A percentile compares a stretch with the other conserved stretches of the same genome.
Conservation (phyloP, 2,329 filamentous ascomycete genomes). For the Leptographium procerum region DNA sequence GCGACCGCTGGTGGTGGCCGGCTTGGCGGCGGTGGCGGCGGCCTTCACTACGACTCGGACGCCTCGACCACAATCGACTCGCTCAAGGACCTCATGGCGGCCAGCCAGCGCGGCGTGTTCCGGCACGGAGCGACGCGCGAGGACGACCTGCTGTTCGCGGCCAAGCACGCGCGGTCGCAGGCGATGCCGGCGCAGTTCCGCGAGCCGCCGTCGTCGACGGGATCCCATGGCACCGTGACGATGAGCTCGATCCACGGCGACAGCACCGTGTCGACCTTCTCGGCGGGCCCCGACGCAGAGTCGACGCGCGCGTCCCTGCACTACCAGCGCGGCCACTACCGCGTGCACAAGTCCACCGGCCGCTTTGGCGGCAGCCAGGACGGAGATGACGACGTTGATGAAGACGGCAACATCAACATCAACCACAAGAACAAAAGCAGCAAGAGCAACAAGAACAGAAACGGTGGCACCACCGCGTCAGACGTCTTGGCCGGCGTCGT, state of each 20-base stretch:
- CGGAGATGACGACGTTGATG: neutral
- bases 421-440: neutral
- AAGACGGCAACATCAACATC: too few relatives aligned
- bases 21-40: neutral
- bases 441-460: neutral
- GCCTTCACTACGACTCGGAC: constrained; percentile 10
- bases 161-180: constrained; percentile 11
- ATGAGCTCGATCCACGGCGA: constrained; percentile 8
- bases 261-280: constrained; percentile 8
- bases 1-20: too few relatives aligned
- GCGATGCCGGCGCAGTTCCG: constrained; percentile 10
- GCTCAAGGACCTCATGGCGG: constrained; percentile 12
- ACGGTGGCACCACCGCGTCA: neutral
- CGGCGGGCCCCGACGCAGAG: constrained; percentile 12
- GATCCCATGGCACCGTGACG: constrained; percentile 15
- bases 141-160: constrained; percentile 9
- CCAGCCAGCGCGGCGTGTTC: constrained; percentile 2
- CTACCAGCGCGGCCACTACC: constrained; percentile 10
- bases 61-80: constrained; percentile 11
- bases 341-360: constrained; percentile 10
- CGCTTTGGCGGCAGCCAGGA: constrained; percentile 7
- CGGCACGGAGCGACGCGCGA: constrained; percentile 1
- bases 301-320: constrained; percentile 12
- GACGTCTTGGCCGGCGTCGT: constrained; percentile 11
- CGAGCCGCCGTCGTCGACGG: constrained; percentile 15